Base-by-base conservation (phyloP, 148 eudicot genomes). In the Vaccinium vitisidaea region DNA sequence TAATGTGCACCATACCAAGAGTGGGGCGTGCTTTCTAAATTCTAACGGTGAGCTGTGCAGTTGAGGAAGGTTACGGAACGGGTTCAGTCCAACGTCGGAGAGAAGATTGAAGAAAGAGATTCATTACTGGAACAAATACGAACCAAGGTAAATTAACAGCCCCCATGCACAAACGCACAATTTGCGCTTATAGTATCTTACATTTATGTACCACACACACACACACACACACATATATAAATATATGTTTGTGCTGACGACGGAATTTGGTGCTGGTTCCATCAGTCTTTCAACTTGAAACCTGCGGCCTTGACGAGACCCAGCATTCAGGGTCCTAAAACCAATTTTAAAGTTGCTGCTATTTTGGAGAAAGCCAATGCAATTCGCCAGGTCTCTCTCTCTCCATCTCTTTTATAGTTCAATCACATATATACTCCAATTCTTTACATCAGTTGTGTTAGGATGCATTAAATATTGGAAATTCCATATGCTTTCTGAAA, bases 341-440 rank as follows among this genome's bases (percentile, higher is more conserved):
- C 99, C 85, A 95, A 97, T 84, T 90, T 97, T 87, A 92, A 88
- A 81, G 96, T 97, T 86, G 96, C 98, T 83, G 99, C 99, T 63
- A 95, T 97, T 85, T 87, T 97, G 90, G 98, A 97, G 88, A 97
- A 94, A 88, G 99, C 99, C 52, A 97, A 92, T 87, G 89, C 91
- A 16, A 97, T 97, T 86, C 98, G 99, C 81, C 99, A 93, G 98
- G 98, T 95, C 80, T 84, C 83, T 49, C 49, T 86, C 54, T 80
- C 74, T 84, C 80, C 21, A 63, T 75, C n/a, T 75, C 21, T 81
- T 10, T 52, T 67, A 67, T 14, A 67, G 73, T 67, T 67, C 27
- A 67, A 23, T 23, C 36, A 12, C 15, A 0, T 25, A 10, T 15
- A 12, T 12, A 10, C 39, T 36, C 39, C 39, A 36, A 67, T 25